Percentiles rank a stretch among this genome's conserved stretches.
Conservation (phyloP, 225 moss, liverwort and hornwort genomes). For the Thuidium tamariscinum region DNA sequence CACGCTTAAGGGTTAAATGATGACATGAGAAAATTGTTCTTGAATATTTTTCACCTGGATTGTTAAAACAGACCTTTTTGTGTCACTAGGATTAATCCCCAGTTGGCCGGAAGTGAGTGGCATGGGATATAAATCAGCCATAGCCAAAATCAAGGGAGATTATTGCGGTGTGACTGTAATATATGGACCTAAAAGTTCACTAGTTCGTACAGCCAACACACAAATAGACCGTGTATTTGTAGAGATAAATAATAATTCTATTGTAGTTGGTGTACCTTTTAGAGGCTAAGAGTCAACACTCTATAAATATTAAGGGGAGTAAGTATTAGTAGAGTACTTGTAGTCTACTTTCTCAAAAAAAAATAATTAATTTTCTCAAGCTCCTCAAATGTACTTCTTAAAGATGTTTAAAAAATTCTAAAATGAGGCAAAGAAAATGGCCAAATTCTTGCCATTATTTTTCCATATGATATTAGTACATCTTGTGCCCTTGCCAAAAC, state of each 20-base stretch:
- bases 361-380: no score
- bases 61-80: background rate
- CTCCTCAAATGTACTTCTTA: no score
- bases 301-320: no score
- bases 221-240: constrained; percentile 32
- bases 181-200: constrained; percentile 22
- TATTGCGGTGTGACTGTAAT: constrained; percentile 29
- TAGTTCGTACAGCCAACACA: background rate
- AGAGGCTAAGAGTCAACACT: background rate
- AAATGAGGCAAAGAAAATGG: no score
- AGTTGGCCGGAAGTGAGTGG: constrained; percentile 45
- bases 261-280: constrained; percentile 8
- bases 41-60: background rate
- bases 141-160: constrained; percentile 22
- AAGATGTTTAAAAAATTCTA: no score
- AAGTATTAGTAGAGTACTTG: no score
- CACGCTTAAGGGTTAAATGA: no score
- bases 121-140: constrained; percentile 5
- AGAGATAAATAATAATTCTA: constrained; percentile 7
- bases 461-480: no score
- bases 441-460: no score
- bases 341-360: no score
- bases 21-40: no score
- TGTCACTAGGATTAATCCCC: constrained; percentile 21
- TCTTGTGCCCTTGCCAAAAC: no score